Evolutionary conservation across 2,329 filamentous ascomycete species (phyloP).

Genomic region (Pseudocercospora eumusae): DNA sequence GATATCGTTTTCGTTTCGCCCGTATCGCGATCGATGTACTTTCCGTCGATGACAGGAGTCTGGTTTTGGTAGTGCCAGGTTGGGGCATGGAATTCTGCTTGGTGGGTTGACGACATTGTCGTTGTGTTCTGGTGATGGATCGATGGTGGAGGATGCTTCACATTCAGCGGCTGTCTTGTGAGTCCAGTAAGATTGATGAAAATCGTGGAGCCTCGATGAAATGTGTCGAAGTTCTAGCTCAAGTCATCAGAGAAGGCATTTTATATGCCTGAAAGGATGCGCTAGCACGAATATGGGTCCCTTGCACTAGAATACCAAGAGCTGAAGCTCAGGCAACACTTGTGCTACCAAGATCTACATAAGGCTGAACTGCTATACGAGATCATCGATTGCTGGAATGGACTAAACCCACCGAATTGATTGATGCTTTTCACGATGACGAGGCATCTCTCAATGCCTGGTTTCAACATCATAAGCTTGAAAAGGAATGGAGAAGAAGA

Average conservation of each 20-base stretch:
- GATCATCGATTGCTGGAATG: neutral
- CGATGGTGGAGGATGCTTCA: too few species aligned
- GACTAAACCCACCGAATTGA: neutral
- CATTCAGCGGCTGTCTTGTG: too few species aligned
- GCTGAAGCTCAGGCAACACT: neutral
- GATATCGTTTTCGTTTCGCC: neutral
- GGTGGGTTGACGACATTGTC: neutral
- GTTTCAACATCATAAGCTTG: too few species aligned
- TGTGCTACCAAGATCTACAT: neutral
- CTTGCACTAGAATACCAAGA: neutral
- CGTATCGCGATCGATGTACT: neutral
- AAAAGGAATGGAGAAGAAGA: too few species aligned
- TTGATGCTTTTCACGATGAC: too few species aligned
- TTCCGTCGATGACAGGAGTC: neutral
- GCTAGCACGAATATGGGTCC: neutral
- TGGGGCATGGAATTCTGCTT: neutral
- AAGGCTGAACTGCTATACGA: neutral
- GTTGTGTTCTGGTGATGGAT: too few species aligned
- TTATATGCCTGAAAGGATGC: neutral
- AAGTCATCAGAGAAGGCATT: neutral
- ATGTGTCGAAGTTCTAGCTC: neutral
- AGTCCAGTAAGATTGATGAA: too few species aligned
- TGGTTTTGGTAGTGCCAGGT: neutral
- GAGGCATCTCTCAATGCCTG: too few species aligned
- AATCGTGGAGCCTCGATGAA: too few species aligned